Evolutionary conservation across 768 basidiomycete genomes (phyloP).

Genomic region (Gymnopilus dilepis): DNA sequence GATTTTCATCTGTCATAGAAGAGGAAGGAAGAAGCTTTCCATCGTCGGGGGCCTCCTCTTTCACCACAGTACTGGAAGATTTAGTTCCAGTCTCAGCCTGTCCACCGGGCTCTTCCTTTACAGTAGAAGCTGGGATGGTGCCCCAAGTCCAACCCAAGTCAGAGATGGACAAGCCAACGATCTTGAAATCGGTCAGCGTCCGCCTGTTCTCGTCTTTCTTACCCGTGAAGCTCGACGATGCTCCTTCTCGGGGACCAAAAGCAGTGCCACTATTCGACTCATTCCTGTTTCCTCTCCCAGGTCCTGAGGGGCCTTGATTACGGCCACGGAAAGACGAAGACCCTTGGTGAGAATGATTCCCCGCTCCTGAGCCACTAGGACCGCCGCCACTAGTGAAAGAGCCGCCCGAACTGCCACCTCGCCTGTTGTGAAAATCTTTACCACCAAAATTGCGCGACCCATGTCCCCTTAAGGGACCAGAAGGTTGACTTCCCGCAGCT

Average conservation of each 20-base stretch:
- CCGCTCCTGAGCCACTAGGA: constrained; percentile 35
- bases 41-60: constrained; percentile 41
- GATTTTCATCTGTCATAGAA: constrained; percentile 26
- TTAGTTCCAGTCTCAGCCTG: constrained; percentile 32
- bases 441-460: constrained; percentile 66
- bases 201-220: constrained; percentile 90
- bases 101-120: constrained; percentile 39
- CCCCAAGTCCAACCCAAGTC: constrained; percentile 92
- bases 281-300: constrained; percentile 45
- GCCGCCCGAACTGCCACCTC: constrained; percentile 68
- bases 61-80: constrained; percentile 35
- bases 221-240: constrained; percentile 54
- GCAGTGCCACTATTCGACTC: constrained; percentile 45
- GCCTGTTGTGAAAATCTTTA: constrained; percentile 66
- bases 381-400: constrained; percentile 58
- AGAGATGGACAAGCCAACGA: constrained; percentile 86
- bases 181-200: constrained; percentile 98
- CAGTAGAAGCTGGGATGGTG: constrained; percentile 46
- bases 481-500: constrained; percentile 49
- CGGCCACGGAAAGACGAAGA: constrained; percentile 64
- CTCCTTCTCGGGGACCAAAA: constrained; percentile 57
- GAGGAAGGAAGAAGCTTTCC: constrained; percentile 23
- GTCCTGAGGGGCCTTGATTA: constrained; percentile 57
- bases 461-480: constrained; percentile 62
- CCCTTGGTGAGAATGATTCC: constrained; percentile 46